Evolutionary conservation across 306 rosid genomes (phyloP).

Genomic region (Quercus engelmannii): DNA sequence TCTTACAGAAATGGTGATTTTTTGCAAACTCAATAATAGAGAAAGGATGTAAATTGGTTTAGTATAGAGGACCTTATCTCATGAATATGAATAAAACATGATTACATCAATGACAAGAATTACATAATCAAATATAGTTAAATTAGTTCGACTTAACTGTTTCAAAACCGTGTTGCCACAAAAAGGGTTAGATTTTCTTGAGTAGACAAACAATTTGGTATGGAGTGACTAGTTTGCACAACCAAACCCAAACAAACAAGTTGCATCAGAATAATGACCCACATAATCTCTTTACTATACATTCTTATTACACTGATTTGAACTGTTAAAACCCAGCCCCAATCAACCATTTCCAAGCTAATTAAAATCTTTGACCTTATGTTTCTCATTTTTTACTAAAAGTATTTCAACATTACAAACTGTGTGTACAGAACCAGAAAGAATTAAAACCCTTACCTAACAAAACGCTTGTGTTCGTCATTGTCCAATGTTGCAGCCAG

Average conservation of each 20-base stretch:
- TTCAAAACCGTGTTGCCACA: constrained; percentile 18
- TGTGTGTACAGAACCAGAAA: not conserved
- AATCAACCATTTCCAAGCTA: not conserved
- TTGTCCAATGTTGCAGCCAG: constrained; percentile 44
- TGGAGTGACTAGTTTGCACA: too few relatives aligned
- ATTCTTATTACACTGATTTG: not conserved
- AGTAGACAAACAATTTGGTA: too few relatives aligned
- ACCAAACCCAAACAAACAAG: not conserved
- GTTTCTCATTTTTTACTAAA: not conserved
- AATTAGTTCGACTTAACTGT: not conserved
- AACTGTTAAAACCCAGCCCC: too few relatives aligned
- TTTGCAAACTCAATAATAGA: too few relatives aligned
- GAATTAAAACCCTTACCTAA: constrained; percentile 48
- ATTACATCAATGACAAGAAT: not conserved
- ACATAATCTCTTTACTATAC: not conserved
- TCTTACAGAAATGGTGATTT: not conserved
- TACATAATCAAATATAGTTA: not conserved
- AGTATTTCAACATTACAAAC: not conserved
- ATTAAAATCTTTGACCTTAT: not conserved
- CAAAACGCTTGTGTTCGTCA: constrained; percentile 70
- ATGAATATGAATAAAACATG: not conserved
- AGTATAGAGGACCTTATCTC: too few relatives aligned
- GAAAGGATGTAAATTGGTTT: too few relatives aligned
- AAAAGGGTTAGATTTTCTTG: not conserved
- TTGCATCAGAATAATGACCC: not conserved